A percentile compares a stretch with the other conserved stretches of the same genome.
Evolutionary conservation across 768 basidiomycete species (phyloP).

Genomic region (Infundibulicybe gibba): DNA sequence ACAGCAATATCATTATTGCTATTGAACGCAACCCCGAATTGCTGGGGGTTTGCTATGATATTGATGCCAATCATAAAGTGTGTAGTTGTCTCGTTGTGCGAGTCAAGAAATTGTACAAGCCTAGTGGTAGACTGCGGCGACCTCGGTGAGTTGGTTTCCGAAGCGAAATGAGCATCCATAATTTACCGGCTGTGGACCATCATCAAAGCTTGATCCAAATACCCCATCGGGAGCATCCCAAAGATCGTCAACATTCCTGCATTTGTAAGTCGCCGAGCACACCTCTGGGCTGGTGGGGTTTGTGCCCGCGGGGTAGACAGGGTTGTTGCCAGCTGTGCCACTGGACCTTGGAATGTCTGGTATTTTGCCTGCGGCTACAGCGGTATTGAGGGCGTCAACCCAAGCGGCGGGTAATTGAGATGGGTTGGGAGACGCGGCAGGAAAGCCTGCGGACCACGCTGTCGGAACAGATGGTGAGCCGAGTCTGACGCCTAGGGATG

Average conservation of each 20-base stretch:
- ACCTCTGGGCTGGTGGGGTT: slow-evolving; percentile 46
- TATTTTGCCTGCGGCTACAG: slow-evolving; percentile 67
- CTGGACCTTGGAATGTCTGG: slow-evolving; percentile 60
- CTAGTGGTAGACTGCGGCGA: slow-evolving; percentile 29
- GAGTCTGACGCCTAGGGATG: background rate
- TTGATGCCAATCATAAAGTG: slow-evolving; percentile 90
- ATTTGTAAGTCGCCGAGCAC: slow-evolving; percentile 78
- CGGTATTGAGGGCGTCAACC: slow-evolving; percentile 66
- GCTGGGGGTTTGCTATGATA: slow-evolving; percentile 52
- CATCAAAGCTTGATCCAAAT: slow-evolving; percentile 72
- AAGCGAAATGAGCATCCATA: background rate
- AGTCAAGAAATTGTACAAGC: slow-evolving; percentile 64
- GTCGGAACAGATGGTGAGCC: slow-evolving; percentile 1
- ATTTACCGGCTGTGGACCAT: slow-evolving; percentile 60
- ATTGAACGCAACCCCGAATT: slow-evolving; percentile 53
- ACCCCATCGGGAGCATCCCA: slow-evolving; percentile 75
- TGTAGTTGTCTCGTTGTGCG: slow-evolving; percentile 69
- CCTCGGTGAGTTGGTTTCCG: slow-evolving; percentile 2
- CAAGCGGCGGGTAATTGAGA: slow-evolving; percentile 59
- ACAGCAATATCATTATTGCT: slow-evolving; percentile 43
- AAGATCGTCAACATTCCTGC: slow-evolving; percentile 55
- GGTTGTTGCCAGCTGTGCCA: slow-evolving; percentile 29
- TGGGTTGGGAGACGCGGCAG: slow-evolving; percentile 43
- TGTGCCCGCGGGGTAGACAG: slow-evolving; percentile 41
- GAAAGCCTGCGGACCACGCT: slow-evolving; percentile 68